Evolutionary conservation across 2,329 filamentous ascomycete species (phyloP).

Genomic region (Aspergillus sclerotialis): DNA sequence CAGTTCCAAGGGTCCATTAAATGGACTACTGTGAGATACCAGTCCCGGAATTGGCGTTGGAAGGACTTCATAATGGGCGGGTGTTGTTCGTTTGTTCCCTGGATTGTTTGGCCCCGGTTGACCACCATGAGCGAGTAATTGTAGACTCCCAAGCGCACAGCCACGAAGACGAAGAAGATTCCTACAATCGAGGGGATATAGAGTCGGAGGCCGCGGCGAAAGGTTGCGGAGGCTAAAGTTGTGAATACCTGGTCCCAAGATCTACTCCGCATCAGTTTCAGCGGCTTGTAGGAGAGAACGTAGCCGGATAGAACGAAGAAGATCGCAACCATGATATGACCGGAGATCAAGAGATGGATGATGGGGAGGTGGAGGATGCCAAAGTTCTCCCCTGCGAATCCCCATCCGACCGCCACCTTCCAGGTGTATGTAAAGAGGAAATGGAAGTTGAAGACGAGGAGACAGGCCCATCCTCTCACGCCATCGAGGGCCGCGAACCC

Average conservation of each 20-base stretch:
- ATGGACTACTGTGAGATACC: constrained; percentile 25
- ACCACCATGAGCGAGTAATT: constrained; percentile 31
- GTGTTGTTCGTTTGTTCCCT: constrained; percentile 38
- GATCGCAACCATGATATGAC: constrained; percentile 42
- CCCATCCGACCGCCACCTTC: constrained; percentile 33
- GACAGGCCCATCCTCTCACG: constrained; percentile 36
- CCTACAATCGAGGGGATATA: constrained; percentile 37
- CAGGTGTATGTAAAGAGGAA: constrained; percentile 40
- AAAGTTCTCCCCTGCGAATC: constrained; percentile 34
- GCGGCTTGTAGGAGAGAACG: constrained; percentile 38
- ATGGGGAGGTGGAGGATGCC: constrained; percentile 35
- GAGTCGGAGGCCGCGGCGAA: constrained; percentile 36
- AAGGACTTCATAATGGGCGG: constrained; percentile 28
- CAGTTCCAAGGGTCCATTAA: constrained; percentile 34
- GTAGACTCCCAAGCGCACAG: constrained; percentile 36
- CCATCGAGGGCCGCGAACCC: constrained; percentile 37
- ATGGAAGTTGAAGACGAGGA: constrained; percentile 42
- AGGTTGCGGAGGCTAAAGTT: constrained; percentile 36
- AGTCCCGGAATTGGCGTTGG: constrained; percentile 30
- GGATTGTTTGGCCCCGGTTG: constrained; percentile 29
- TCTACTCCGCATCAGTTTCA: constrained; percentile 31
- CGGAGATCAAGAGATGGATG: constrained; percentile 36
- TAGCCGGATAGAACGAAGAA: constrained; percentile 46
- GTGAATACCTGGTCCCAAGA: constrained; percentile 34
- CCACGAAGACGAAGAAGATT: constrained; percentile 34